Percentiles rank a stretch among this genome's conserved stretches.
Conservation (phyloP, 441 rosid genomes). For the Brassica balearica region DNA sequence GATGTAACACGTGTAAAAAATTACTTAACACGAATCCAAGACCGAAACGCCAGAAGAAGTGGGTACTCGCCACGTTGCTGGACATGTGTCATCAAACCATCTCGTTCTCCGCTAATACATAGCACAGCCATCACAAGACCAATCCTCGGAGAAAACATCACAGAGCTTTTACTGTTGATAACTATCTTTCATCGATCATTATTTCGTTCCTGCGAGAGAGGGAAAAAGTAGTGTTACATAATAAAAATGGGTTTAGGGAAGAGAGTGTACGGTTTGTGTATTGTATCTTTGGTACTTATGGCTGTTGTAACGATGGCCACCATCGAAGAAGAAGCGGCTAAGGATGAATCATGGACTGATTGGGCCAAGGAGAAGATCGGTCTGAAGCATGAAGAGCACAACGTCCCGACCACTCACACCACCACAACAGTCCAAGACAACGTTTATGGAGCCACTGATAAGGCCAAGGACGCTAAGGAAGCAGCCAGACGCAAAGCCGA, state of each 20-base stretch:
- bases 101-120: slow-evolving; percentile 26
- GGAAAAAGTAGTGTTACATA: background rate
- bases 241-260: slow-evolving; percentile 33
- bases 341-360: slow-evolving; percentile 57
- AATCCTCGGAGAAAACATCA: slow-evolving; percentile 17
- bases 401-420: slow-evolving; percentile 38
- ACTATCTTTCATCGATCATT: background rate
- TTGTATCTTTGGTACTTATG: slow-evolving; percentile 32
- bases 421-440: slow-evolving; percentile 47
- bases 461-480: slow-evolving; percentile 39
- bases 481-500: slow-evolving; percentile 37
- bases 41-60: slow-evolving; percentile 31
- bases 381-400: slow-evolving; percentile 51
- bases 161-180: slow-evolving; percentile 2
- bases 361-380: slow-evolving; percentile 79
- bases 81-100: slow-evolving; percentile 22
- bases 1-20: slow-evolving; percentile 36
- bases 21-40: slow-evolving; percentile 35
- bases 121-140: slow-evolving; percentile 30
- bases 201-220: background rate
- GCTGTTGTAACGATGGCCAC: slow-evolving; percentile 35
- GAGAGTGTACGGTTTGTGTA: slow-evolving; percentile 28
- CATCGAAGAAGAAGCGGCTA: slow-evolving; percentile 39
- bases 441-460: slow-evolving; percentile 32
- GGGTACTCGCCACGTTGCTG: slow-evolving; percentile 30